Percentiles rank a stretch among this genome's conserved stretches.
These are phyloP conservation scores for Plenodomus tracheiphilus DNA, from an alignment of 2,329 filamentous ascomycete species.

Conservation along the genomic window DNA sequence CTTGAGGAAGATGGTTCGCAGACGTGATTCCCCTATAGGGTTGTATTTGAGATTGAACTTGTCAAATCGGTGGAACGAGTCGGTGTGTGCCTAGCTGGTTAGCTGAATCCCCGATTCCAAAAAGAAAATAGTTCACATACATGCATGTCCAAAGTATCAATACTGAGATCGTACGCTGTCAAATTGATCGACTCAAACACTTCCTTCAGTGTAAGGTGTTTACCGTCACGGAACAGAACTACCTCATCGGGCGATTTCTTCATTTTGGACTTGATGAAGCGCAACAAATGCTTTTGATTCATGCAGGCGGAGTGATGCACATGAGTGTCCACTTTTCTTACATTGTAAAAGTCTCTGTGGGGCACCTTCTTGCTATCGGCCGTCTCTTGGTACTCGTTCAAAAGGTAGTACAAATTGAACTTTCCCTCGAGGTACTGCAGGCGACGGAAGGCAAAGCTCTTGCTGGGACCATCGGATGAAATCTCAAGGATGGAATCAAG, in stretches of 20 bases:
- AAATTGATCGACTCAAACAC: conserved; percentile 98
- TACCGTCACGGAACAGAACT: conserved; percentile 89
- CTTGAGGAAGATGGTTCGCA: conserved; percentile 98
- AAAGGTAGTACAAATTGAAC: conserved; percentile 88
- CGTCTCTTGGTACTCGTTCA: conserved; percentile 98
- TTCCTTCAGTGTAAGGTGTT: conserved; percentile 85
- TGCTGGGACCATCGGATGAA: conserved; percentile 94
- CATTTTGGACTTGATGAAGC: conserved; percentile 99
- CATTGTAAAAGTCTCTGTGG: conserved; percentile 98
- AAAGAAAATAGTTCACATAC: conserved; percentile 54
- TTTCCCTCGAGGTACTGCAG: conserved; percentile 96
- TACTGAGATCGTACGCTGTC: conserved; percentile 95
- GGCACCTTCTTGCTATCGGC: conserved; percentile 97
- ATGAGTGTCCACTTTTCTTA: conserved; percentile 97
- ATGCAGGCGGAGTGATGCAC: conserved; percentile 99
- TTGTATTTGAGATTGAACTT: conserved; percentile 99
- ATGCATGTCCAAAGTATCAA: conserved; percentile 99
- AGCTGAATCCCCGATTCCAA: conserved; percentile 1
- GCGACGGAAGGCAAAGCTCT: conserved; percentile 94
- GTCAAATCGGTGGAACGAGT: conserved; percentile 98
- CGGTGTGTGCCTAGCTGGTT: conserved; percentile 75
- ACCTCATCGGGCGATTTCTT: conserved; percentile 96
- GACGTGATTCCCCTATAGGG: conserved; percentile 89
- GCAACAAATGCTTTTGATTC: conserved; percentile 98
- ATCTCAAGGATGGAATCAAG: conserved; percentile 82